Evolutionary conservation across 129 eudicot species (phyloP), one percentile per base, ranked within the genome.

Genomic region (Flaveria sonorensis): DNA sequence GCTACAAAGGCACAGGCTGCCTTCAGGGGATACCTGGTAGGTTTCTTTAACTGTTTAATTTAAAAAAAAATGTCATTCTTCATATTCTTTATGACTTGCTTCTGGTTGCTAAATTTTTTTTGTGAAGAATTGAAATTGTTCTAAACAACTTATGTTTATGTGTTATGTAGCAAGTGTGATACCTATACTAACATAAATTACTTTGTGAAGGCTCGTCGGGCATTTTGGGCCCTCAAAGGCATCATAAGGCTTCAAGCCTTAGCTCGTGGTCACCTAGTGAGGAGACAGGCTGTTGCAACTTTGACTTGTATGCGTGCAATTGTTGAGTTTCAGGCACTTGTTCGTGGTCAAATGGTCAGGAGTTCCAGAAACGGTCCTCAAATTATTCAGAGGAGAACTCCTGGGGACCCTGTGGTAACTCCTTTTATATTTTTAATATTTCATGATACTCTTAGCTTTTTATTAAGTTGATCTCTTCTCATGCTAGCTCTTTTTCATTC

Each of bases 11-110:
- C 92, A 26, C 99, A 91, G 82, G 97, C 99, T 19, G 97, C 93
- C 26, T 94, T 94, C 81, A 86, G 94, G 82, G 99, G 99, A 61
- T 94, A 91, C 82, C 84, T 94, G 99, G 99, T 94, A 91, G 59
- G 66, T 45, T 71, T 63, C 64, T 73, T 28, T 32, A 52, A 53
- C 68, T 66, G 16, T 55, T 72, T 71, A 7, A 68, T 10, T 68
- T 19, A 47, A 46, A 26, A 75, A 28, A 75, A 26, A 75, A 23
- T 23, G 55, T 11, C 47, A 10, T n/a, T 30, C 42, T 65, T 61
- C 56, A 48, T 24, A 19, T 66, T 66, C 16, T 18, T 48, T 66
- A 51, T 13, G 66, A 48, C 32, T 42, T 36, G 32, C 14, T 32
- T 65, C 66, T 74, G 70, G 47, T 62, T 61, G 71, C 60, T 11